phyloP scores from a whole-genome alignment of 495 filamentous ascomycete species.

The Penicillium tannophilum region DNA sequence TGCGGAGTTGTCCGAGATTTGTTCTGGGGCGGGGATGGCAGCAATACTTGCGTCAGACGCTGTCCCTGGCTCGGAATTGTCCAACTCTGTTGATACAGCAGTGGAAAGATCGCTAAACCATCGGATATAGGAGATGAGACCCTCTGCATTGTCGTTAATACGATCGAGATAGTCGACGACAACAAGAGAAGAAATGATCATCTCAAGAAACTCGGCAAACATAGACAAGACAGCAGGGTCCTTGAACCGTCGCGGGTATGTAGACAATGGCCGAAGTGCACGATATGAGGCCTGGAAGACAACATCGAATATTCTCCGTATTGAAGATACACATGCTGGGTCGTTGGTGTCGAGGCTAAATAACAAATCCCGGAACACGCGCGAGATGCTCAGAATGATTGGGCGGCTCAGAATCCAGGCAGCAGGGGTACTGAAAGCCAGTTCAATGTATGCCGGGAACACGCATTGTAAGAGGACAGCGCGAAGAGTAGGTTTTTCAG shows the following conservation, averaged over 20 bases:
- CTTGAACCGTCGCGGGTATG: slow-evolving; percentile 34
- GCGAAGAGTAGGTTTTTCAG: slow-evolving; percentile 53
- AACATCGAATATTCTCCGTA: slow-evolving; percentile 44
- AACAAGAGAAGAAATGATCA: slow-evolving; percentile 48
- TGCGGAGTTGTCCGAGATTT: background rate
- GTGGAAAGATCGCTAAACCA: slow-evolving; percentile 38
- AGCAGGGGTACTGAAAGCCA: slow-evolving; percentile 47
- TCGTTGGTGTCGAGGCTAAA: slow-evolving; percentile 53
- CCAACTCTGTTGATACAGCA: slow-evolving; percentile 24
- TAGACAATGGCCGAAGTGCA: slow-evolving; percentile 36
- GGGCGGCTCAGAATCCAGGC: slow-evolving; percentile 64
- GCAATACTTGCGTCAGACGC: slow-evolving; percentile 2
- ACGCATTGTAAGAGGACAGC: slow-evolving; percentile 58
- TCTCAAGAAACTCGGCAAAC: slow-evolving; percentile 45
- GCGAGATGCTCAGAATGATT: slow-evolving; percentile 51
- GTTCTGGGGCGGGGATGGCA: background rate
- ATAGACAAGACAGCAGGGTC: slow-evolving; percentile 44
- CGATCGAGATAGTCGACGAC: slow-evolving; percentile 57
- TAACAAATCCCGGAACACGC: slow-evolving; percentile 49
- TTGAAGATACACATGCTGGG: slow-evolving; percentile 41
- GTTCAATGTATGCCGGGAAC: slow-evolving; percentile 66
- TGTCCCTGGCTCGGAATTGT: background rate
- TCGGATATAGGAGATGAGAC: slow-evolving; percentile 30
- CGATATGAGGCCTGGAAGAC: slow-evolving; percentile 46
- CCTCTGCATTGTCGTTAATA: slow-evolving; percentile 21